A percentile compares a stretch with the other conserved stretches of the same genome.
These are phyloP conservation scores for Thelephora aurantiotincta DNA, from an alignment of 768 basidiomycete species.

Conservation along the genomic window DNA sequence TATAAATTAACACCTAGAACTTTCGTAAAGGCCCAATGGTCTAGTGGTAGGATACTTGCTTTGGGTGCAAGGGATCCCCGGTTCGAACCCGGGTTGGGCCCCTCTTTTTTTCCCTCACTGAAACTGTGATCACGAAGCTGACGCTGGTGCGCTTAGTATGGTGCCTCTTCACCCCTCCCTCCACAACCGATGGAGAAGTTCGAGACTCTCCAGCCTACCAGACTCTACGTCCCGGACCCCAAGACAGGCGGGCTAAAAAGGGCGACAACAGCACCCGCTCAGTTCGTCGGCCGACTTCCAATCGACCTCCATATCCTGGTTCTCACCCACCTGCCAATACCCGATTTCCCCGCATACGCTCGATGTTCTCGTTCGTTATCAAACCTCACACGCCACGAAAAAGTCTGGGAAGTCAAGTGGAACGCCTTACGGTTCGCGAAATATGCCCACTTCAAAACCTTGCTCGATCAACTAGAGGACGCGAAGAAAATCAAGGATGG, in stretches of 20 bases:
- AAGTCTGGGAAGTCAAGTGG: conserved; percentile 70
- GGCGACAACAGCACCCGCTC: conserved; percentile 11
- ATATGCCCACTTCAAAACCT: conserved; percentile 22
- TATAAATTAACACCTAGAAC: too few relatives aligned
- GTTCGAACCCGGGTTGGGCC: conserved; percentile 37
- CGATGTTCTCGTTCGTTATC: conserved; percentile 50
- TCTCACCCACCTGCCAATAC: conserved; percentile 58
- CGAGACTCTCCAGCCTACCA: conserved; percentile 61
- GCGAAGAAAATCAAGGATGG: conserved; percentile 24
- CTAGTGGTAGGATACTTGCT: conserved; percentile 40
- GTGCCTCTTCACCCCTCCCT: not conserved
- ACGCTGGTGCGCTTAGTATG: conserved; percentile 1
- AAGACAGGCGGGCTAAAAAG: conserved; percentile 7
- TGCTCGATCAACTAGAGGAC: conserved; percentile 49
- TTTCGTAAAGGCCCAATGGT: conserved; percentile 24
- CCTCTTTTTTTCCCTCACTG: conserved; percentile 8
- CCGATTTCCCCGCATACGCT: conserved; percentile 69
- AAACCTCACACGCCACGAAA: conserved; percentile 52
- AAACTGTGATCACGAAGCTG: not conserved
- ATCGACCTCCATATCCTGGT: conserved; percentile 63
- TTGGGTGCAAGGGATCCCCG: conserved; percentile 39
- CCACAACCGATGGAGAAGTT: conserved; percentile 61
- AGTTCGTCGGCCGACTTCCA: conserved; percentile 66
- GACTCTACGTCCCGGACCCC: conserved; percentile 12
- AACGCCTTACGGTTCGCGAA: conserved; percentile 37